phyloP scores from a whole-genome alignment of 306 rosid genomes.

The Begonia fuchsioides region DNA sequence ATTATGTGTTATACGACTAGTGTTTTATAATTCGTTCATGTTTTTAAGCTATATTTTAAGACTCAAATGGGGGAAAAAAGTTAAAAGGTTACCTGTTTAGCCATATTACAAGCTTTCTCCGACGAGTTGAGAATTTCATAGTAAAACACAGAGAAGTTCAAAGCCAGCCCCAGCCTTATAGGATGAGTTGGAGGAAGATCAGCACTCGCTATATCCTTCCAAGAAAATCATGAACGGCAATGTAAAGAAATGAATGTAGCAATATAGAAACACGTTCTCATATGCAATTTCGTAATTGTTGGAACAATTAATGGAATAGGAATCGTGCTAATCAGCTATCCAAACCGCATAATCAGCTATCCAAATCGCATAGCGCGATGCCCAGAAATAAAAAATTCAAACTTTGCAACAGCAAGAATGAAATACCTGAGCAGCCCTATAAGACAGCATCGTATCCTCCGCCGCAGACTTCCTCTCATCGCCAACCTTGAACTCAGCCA shows the following conservation, averaged over 20 bases:
- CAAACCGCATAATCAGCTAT: background rate
- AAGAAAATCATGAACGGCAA: background rate
- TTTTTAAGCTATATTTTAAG: too few species aligned
- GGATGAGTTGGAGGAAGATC: slow-evolving; percentile 32
- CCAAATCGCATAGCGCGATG: background rate
- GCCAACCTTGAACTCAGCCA: slow-evolving; percentile 24
- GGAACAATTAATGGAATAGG: too few species aligned
- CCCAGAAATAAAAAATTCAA: background rate
- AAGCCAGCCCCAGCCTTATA: slow-evolving; percentile 27
- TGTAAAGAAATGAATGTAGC: background rate
- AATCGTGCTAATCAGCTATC: too few species aligned
- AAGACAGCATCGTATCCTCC: slow-evolving; percentile 25
- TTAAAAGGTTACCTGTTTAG: slow-evolving; percentile 19
- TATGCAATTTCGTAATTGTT: too few species aligned
- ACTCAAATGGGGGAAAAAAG: too few species aligned
- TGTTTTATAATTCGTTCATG: too few species aligned
- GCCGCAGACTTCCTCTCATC: slow-evolving; percentile 27
- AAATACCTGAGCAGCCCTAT: slow-evolving; percentile 29
- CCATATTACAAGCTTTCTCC: slow-evolving; percentile 31
- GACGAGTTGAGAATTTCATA: slow-evolving; percentile 31
- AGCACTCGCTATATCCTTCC: slow-evolving; percentile 24
- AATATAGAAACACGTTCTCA: background rate
- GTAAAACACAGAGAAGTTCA: slow-evolving; percentile 32
- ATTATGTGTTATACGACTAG: too few species aligned
- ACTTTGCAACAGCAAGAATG: background rate